Evolutionary conservation across 441 rosid species (phyloP).

Genomic region (Jatropha multifida): DNA sequence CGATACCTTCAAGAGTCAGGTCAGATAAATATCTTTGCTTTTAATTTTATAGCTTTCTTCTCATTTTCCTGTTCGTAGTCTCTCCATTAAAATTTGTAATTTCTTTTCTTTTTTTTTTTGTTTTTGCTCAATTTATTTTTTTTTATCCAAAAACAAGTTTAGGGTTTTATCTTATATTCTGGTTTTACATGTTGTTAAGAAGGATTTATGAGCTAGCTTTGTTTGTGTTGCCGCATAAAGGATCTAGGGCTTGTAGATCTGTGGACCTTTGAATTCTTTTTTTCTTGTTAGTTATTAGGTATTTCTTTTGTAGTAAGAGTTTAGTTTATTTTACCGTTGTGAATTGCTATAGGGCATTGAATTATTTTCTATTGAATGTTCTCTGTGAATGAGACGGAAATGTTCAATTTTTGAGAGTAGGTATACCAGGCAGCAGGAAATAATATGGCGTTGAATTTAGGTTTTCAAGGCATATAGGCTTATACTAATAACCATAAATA

Average conservation of each 20-base stretch:
- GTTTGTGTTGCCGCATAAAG: conserved; percentile 3
- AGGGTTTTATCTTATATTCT: conserved; percentile 22
- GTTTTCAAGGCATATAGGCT: neutral
- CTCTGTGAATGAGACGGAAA: neutral
- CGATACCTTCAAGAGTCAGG: conserved; percentile 99
- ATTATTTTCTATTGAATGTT: neutral
- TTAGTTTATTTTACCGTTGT: neutral
- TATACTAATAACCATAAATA: neutral
- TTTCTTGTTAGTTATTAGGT: neutral
- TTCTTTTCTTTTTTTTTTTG: neutral
- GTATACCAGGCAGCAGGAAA: neutral
- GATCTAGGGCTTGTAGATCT: conserved; percentile 23
- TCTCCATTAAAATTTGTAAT: neutral
- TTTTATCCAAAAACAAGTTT: neutral
- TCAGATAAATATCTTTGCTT: conserved; percentile 13
- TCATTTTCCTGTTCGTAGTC: neutral
- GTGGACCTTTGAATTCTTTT: neutral
- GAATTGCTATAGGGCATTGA: neutral
- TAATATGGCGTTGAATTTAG: neutral
- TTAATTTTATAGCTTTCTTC: neutral
- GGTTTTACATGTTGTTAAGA: neutral
- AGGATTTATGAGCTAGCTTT: neutral
- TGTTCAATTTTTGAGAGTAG: neutral
- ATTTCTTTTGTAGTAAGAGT: neutral
- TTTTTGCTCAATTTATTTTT: neutral